A percentile compares a stretch with the other conserved stretches of the same genome.
Evolutionary conservation across 495 filamentous ascomycete species (phyloP).

Genomic region (Trichoderma reesei): DNA sequence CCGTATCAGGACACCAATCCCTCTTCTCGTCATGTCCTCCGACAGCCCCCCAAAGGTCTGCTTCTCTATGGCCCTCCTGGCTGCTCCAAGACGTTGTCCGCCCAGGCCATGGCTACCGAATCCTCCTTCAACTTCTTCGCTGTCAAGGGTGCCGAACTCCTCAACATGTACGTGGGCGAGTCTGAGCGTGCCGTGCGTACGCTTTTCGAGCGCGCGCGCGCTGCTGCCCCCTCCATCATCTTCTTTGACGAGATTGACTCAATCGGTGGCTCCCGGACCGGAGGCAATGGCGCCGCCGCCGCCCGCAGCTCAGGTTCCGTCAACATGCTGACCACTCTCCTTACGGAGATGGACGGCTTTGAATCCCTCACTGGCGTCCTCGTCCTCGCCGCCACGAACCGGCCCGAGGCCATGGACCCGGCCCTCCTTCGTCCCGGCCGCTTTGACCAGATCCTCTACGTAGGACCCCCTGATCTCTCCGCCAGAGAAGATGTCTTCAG

Average conservation of each 20-base stretch:
- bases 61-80: slow-evolving; percentile 91
- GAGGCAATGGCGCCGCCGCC: slow-evolving; percentile 22
- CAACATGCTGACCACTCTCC: slow-evolving; percentile 80
- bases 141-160: slow-evolving; percentile 90
- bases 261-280: slow-evolving; percentile 65
- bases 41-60: slow-evolving; percentile 60
- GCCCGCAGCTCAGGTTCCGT: slow-evolving; percentile 45
- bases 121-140: slow-evolving; percentile 89
- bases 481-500: slow-evolving; percentile 70
- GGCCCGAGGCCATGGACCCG: slow-evolving; percentile 76
- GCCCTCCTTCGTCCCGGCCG: slow-evolving; percentile 82
- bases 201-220: slow-evolving; percentile 77
- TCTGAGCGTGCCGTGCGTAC: slow-evolving; percentile 83
- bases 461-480: slow-evolving; percentile 68
- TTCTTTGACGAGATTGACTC: slow-evolving; percentile 99
- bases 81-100: slow-evolving; percentile 90
- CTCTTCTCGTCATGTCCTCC: slow-evolving; percentile 3
- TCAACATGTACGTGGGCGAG: slow-evolving; percentile 97
- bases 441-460: slow-evolving; percentile 83
- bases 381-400: slow-evolving; percentile 91
- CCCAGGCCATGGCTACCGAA: slow-evolving; percentile 87
- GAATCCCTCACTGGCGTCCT: slow-evolving; percentile 74
- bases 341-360: slow-evolving; percentile 97
- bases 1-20: slow-evolving; percentile 9
- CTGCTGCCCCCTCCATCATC: slow-evolving; percentile 83